These are phyloP conservation scores for Alloascoidea africana DNA, from an alignment of 805 yeast species.

Conservation along the genomic window DNA sequence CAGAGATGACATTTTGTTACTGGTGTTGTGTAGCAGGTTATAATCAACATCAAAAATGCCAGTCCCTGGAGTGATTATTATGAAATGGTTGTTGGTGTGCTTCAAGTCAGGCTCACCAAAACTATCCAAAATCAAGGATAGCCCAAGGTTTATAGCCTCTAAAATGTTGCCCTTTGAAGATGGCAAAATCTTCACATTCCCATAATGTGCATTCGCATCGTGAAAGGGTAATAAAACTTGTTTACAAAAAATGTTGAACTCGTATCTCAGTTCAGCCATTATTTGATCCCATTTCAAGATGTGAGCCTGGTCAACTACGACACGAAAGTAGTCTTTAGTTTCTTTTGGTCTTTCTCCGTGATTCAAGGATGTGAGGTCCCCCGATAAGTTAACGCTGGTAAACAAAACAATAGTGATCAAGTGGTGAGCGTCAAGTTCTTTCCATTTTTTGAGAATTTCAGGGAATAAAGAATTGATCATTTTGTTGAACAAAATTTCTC, in stretches of 20 bases:
- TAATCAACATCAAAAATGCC: constrained; percentile 89
- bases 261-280: constrained; percentile 74
- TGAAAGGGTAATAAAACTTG: constrained; percentile 44
- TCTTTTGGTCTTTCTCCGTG: constrained; percentile 61
- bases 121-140: constrained; percentile 36
- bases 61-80: constrained; percentile 81
- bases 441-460: constrained; percentile 76
- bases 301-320: constrained; percentile 89
- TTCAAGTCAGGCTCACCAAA: constrained; percentile 75
- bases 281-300: constrained; percentile 83
- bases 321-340: constrained; percentile 71
- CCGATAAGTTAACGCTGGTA: constrained; percentile 43
- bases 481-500: constrained; percentile 87
- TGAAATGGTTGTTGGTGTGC: constrained; percentile 83
- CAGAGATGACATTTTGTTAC: constrained; percentile 56
- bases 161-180: constrained; percentile 80
- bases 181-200: constrained; percentile 52
- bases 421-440: constrained; percentile 77
- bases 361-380: constrained; percentile 14
- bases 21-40: constrained; percentile 56
- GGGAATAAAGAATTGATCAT: constrained; percentile 89
- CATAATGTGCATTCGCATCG: constrained; percentile 21
- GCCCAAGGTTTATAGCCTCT: constrained; percentile 76
- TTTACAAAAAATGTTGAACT: constrained; percentile 67
- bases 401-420: constrained; percentile 79